phyloP scores from a whole-genome alignment of 768 basidiomycete species.

The Boletus rubescentipes region DNA sequence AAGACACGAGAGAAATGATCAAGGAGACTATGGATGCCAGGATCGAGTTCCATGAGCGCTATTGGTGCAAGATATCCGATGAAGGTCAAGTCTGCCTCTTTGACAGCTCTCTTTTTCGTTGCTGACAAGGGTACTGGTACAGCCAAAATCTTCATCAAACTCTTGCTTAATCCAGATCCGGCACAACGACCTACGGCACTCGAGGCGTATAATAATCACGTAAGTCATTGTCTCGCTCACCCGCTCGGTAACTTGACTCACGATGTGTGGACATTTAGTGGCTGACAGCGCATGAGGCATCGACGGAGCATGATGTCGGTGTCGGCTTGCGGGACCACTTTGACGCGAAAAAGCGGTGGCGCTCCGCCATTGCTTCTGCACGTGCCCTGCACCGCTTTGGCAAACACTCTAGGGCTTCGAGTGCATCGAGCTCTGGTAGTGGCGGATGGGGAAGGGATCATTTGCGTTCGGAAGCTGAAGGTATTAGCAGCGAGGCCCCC shows the following conservation, averaged over 20 bases:
- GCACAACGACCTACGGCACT: conserved; percentile 66
- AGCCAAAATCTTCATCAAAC: conserved; percentile 85
- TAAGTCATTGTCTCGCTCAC: conserved; percentile 33
- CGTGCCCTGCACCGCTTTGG: conserved; percentile 38
- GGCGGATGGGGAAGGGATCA: conserved; percentile 39
- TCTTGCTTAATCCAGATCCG: conserved; percentile 72
- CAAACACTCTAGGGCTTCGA: conserved; percentile 26
- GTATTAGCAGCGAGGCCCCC: conserved; percentile 31
- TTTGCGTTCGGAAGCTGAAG: conserved; percentile 22
- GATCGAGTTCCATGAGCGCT: conserved; percentile 89
- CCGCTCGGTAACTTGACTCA: background rate
- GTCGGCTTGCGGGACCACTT: conserved; percentile 80
- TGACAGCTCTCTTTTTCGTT: background rate
- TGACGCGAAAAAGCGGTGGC: conserved; percentile 72
- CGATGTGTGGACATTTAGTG: conserved; percentile 45
- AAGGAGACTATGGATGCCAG: conserved; percentile 83
- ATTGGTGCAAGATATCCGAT: conserved; percentile 87
- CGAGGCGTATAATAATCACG: conserved; percentile 67
- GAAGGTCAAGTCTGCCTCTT: conserved; percentile 49
- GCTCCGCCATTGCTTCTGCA: conserved; percentile 59
- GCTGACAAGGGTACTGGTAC: background rate
- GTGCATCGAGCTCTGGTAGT: conserved; percentile 31
- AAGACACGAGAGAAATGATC: conserved; percentile 70
- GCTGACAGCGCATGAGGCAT: conserved; percentile 66
- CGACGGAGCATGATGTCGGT: conserved; percentile 72